These are phyloP conservation scores for Gracilariopsis chorda DNA, from an alignment of 23 red algal genomes.

Conservation along the genomic window DNA sequence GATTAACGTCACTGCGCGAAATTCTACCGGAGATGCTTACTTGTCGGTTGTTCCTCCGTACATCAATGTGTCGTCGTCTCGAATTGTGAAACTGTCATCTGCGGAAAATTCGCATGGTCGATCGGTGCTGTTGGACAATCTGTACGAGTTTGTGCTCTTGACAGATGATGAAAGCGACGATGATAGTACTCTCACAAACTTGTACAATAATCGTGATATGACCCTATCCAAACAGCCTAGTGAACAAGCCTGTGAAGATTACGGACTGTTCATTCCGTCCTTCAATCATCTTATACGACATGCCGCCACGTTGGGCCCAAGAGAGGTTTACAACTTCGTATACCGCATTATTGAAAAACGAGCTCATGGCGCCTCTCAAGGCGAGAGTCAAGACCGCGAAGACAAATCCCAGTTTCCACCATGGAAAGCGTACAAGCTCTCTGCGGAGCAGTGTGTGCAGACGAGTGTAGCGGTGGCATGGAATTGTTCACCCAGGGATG, in stretches of 20 bases:
- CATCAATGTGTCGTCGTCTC: constrained; percentile 38
- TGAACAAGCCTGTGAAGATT: background rate
- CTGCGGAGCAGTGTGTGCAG: background rate
- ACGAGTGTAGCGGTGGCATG: constrained; percentile 54
- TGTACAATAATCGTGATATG: background rate
- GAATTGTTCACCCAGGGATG: constrained; percentile 12
- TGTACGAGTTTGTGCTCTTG: constrained; percentile 48
- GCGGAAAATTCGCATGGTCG: background rate
- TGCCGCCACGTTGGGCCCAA: constrained; percentile 19
- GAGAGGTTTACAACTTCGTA: constrained; percentile 60
- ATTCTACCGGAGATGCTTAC: constrained; percentile 36
- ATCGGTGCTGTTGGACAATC: background rate
- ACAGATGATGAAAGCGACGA: constrained; percentile 2
- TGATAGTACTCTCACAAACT: background rate
- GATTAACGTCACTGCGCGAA: constrained; percentile 2
- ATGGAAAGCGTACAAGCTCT: background rate
- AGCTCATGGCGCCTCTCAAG: background rate
- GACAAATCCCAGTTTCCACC: background rate
- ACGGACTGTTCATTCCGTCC: constrained; percentile 53
- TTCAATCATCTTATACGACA: constrained; percentile 24
- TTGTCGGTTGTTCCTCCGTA: constrained; percentile 41
- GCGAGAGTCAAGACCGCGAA: background rate
- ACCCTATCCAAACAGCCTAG: background rate
- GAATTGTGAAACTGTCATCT: background rate
- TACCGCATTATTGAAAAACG: constrained; percentile 10